These are phyloP conservation scores for Sclerotinia sclerotiorum DNA, from an alignment of 2,329 filamentous ascomycete genomes.

Conservation along the genomic window DNA sequence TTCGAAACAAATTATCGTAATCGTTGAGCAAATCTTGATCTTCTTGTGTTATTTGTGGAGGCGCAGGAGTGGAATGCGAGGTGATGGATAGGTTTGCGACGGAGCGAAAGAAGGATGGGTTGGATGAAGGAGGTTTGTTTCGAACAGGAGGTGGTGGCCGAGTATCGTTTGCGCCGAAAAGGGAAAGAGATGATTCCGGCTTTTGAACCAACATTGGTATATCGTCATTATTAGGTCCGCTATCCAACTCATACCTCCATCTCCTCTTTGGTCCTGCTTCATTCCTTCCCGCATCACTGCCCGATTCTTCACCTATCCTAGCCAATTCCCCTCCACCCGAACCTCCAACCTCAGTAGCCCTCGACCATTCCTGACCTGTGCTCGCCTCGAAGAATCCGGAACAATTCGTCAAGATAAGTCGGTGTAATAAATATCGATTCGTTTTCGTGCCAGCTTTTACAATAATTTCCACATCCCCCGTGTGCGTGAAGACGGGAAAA, in stretches of 20 bases:
- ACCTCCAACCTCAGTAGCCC: slow-evolving; percentile 39
- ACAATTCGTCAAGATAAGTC: slow-evolving; percentile 82
- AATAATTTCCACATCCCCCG: slow-evolving; percentile 89
- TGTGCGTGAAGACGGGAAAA: slow-evolving; percentile 86
- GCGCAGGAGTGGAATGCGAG: slow-evolving; percentile 48
- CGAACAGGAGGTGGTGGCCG: slow-evolving; percentile 52
- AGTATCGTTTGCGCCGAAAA: slow-evolving; percentile 54
- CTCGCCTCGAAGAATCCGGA: slow-evolving; percentile 92
- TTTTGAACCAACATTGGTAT: slow-evolving; percentile 87
- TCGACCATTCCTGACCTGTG: slow-evolving; percentile 76
- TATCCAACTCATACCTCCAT: slow-evolving; percentile 89
- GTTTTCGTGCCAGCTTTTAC: slow-evolving; percentile 70
- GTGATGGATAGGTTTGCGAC: slow-evolving; percentile 72
- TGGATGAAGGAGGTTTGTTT: slow-evolving; percentile 61
- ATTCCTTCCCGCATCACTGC: slow-evolving; percentile 42
- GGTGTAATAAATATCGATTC: slow-evolving; percentile 83
- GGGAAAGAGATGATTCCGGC: slow-evolving; percentile 51
- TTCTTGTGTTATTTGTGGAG: slow-evolving; percentile 52
- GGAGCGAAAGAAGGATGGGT: slow-evolving; percentile 78
- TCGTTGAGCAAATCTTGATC: slow-evolving; percentile 80
- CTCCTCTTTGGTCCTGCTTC: slow-evolving; percentile 46
- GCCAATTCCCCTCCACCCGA: slow-evolving; percentile 46
- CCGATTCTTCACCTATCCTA: slow-evolving; percentile 50
- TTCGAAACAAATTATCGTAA: slow-evolving; percentile 93
- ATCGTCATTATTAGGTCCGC: slow-evolving; percentile 68